Percentiles rank a stretch among this genome's conserved stretches.
These are phyloP conservation scores for Glaciozyma antarctica DNA, from an alignment of 768 basidiomycete species.

Conservation along the genomic window DNA sequence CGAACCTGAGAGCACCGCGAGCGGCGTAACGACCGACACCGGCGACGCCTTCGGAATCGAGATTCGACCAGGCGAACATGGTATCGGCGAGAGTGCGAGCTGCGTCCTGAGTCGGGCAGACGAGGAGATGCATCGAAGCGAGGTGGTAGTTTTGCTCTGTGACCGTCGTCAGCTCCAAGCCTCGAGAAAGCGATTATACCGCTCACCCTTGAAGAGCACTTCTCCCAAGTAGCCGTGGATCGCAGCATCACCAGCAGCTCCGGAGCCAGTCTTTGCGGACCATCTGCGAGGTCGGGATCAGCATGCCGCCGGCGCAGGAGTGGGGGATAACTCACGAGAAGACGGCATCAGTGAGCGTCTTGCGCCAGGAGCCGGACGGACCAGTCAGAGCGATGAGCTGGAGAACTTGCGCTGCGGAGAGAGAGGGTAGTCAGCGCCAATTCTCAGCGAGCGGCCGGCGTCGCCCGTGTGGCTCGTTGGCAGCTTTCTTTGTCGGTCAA, in stretches of 20 bases:
- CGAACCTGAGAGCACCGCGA: slow-evolving; percentile 75
- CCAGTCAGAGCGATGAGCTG: slow-evolving; percentile 85
- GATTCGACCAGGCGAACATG: slow-evolving; percentile 64
- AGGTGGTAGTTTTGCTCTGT: slow-evolving; percentile 63
- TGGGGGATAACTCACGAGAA: slow-evolving; percentile 54
- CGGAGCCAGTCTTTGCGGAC: slow-evolving; percentile 67
- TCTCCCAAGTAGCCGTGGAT: slow-evolving; percentile 87
- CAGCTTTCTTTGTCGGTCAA: too few species aligned
- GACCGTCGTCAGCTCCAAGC: background rate
- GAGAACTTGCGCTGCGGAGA: slow-evolving; percentile 46
- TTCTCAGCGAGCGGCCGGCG: too few species aligned
- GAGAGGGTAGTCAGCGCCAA: background rate
- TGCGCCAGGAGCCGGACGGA: slow-evolving; percentile 71
- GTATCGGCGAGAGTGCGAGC: slow-evolving; percentile 76
- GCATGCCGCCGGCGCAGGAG: background rate
- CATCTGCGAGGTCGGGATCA: slow-evolving; percentile 50
- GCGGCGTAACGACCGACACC: slow-evolving; percentile 62
- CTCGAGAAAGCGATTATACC: background rate
- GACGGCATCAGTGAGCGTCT: slow-evolving; percentile 73
- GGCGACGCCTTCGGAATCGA: slow-evolving; percentile 44
- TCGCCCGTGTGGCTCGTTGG: too few species aligned
- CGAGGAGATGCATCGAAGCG: slow-evolving; percentile 74
- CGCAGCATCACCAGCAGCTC: slow-evolving; percentile 76
- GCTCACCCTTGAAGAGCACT: slow-evolving; percentile 66
- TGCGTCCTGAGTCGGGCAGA: slow-evolving; percentile 79